phyloP scores from a whole-genome alignment of 208 protist species.

The Acanthamoeba royreba region DNA sequence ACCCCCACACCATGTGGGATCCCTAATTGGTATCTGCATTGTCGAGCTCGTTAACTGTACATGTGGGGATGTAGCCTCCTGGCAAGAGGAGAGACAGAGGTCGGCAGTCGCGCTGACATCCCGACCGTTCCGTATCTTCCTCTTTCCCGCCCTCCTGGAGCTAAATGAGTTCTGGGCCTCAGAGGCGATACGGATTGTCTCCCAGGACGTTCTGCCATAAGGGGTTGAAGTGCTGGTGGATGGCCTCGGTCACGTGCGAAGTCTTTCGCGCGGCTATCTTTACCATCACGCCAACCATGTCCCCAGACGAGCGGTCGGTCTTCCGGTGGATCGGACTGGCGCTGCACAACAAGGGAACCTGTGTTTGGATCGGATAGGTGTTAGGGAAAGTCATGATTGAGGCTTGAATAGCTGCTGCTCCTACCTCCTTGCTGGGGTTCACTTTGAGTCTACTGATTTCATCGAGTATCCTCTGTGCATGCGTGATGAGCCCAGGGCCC shows the following conservation, averaged over 20 bases:
- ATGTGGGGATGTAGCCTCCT: no score
- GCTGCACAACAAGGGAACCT: constrained; percentile 19
- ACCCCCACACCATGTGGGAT: no score
- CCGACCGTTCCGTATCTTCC: no score
- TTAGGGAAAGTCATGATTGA: no score
- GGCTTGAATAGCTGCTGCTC: no score
- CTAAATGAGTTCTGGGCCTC: background rate
- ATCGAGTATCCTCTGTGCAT: background rate
- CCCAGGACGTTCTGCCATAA: background rate
- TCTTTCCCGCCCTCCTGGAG: no score
- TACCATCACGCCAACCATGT: background rate
- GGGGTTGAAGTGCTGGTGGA: background rate
- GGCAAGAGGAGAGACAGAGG: no score
- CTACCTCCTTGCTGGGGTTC: background rate
- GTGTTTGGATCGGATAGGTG: background rate
- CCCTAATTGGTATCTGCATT: no score
- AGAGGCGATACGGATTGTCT: background rate
- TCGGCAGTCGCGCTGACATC: no score
- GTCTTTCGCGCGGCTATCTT: constrained; percentile 17
- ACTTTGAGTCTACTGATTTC: background rate
- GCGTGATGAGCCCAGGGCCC: background rate
- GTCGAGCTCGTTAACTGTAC: no score
- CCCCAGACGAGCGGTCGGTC: background rate
- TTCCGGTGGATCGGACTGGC: background rate
- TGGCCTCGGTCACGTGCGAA: background rate